These are phyloP conservation scores for Cryptococcus sp. DNA, from an alignment of 1,284 basidiomycete genomes.

Conservation along the genomic window DNA sequence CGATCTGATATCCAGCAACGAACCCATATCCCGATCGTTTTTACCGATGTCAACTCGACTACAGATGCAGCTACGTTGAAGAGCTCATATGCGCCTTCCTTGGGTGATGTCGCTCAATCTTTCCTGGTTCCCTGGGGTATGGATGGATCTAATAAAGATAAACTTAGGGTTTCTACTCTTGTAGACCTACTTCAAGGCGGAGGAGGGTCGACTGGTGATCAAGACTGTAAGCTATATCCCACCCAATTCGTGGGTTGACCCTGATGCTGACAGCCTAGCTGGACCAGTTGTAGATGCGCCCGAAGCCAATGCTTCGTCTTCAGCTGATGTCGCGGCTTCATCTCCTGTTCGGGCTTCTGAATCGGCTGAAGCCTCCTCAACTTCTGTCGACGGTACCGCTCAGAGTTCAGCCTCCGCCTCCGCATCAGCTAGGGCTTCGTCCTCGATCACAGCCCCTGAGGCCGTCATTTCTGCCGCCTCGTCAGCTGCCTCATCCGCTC, in stretches of 20 bases:
- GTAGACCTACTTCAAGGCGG: neutral
- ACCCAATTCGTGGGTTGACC: neutral
- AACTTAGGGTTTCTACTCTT: neutral
- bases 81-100: conserved; percentile 5
- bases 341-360: neutral
- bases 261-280: neutral
- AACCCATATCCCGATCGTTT: conserved; percentile 15
- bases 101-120: conserved; percentile 13
- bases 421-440: neutral
- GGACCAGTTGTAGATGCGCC: neutral
- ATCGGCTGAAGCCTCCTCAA: neutral
- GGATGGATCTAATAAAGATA: conserved; percentile 9
- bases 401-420: neutral
- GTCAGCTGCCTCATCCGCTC: neutral
- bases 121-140: conserved; percentile 14
- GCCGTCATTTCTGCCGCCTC: neutral
- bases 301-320: neutral
- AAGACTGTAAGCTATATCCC: neutral
- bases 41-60: conserved; percentile 5
- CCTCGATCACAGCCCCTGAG: neutral
- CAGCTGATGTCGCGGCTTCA: neutral
- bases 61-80: conserved; percentile 1
- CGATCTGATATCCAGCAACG: conserved; percentile 6
- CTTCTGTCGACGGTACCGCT: neutral
- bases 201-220: conserved; percentile 3